These are phyloP conservation scores for Colletotrichum liaoningense DNA, from an alignment of 2,329 filamentous ascomycete species.

Conservation along the genomic window DNA sequence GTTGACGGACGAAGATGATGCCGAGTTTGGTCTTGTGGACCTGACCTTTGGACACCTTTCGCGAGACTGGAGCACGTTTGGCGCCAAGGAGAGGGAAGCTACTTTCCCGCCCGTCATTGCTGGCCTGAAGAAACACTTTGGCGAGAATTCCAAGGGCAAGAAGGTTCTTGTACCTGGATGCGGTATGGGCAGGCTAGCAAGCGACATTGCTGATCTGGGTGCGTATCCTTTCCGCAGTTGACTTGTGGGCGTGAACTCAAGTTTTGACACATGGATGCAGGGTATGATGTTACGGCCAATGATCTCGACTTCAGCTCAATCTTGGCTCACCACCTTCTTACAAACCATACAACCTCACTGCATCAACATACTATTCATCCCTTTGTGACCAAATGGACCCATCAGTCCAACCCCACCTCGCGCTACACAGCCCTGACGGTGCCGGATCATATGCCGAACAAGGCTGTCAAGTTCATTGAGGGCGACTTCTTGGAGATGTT, in stretches of 20 bases:
- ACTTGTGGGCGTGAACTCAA: not conserved
- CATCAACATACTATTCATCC: not conserved
- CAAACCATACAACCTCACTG: not conserved
- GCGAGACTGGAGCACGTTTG: not conserved
- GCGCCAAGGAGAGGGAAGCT: not conserved
- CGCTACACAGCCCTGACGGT: not conserved
- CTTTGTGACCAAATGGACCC: slow-evolving; percentile 5
- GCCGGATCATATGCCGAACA: not conserved
- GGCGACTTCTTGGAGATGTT: not conserved
- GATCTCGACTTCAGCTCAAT: not conserved
- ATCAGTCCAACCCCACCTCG: slow-evolving; percentile 41
- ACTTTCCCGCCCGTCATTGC: not conserved
- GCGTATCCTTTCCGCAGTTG: not conserved
- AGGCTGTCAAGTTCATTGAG: not conserved
- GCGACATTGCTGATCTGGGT: not conserved
- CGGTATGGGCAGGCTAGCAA: not conserved
- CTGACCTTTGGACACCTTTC: not conserved
- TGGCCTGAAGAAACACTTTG: not conserved
- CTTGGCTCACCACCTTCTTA: not conserved
- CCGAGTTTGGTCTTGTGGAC: not conserved
- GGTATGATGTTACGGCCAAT: not conserved
- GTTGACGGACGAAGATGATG: not conserved
- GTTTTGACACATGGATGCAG: not conserved
- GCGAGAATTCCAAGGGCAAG: not conserved
- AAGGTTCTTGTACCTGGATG: not conserved